phyloP scores from a whole-genome alignment of 2,329 filamentous ascomycete genomes.

The Beauveria bassiana region DNA sequence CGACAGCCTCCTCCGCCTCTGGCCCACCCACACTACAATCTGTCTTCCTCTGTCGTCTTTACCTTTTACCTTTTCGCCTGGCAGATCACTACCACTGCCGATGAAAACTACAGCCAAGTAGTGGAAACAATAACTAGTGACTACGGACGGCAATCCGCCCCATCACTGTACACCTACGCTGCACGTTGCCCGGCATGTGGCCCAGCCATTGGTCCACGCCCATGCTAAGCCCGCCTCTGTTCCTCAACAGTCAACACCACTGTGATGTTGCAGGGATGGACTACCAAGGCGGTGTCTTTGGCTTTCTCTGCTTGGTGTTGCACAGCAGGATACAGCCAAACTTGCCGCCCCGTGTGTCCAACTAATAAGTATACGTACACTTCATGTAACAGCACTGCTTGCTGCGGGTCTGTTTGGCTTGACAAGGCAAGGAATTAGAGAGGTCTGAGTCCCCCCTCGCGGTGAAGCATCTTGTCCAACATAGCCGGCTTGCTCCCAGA shows the following conservation, averaged over 20 bases:
- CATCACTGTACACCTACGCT: conserved; percentile 10
- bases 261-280: background rate
- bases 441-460: background rate
- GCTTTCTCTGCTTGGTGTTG: background rate
- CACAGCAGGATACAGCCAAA: background rate
- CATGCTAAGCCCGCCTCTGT: background rate
- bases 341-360: background rate
- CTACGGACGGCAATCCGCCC: background rate
- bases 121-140: background rate
- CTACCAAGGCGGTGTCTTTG: background rate
- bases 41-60: background rate
- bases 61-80: background rate
- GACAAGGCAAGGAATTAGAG: background rate
- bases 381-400: background rate
- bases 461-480: background rate
- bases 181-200: conserved; percentile 30
- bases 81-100: background rate
- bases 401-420: conserved; percentile 5
- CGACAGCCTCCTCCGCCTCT: conserved; percentile 5
- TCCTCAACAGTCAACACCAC: background rate
- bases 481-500: background rate
- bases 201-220: conserved; percentile 33
- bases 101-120: background rate
- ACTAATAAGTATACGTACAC: background rate
- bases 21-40: conserved; percentile 12